Base-by-base conservation (phyloP, 441 rosid genomes). In the Biscutella auriculata region DNA sequence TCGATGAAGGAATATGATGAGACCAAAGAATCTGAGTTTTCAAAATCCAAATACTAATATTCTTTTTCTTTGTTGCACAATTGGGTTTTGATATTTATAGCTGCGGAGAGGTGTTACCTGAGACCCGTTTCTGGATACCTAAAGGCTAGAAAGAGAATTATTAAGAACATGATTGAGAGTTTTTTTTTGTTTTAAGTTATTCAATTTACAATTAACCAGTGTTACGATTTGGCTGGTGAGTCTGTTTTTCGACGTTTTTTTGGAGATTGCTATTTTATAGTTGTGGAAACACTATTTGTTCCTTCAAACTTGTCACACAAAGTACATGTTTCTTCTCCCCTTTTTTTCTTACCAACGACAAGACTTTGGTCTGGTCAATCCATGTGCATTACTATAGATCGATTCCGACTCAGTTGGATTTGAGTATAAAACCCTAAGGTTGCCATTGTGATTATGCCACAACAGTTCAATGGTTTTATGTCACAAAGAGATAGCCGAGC, bases 201-300 rank as follows among this genome's bases (percentile, higher is more conserved):
- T 19, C 23, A 42, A 19, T 42, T 26, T 33, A 48, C 51, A 54
- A 4, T 63, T 57, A 36, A 14, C 29, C n/a, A 10, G n/a, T n/a
- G 2, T 33, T 6, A 17, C 21, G 14, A 11, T 51, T 39, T 63
- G 3, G 49, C 40, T 14, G 11, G 17, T 15, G 48, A 45, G 34
- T 53, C 46, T 27, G 45, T 53, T 4, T 30, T 42, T 12, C 25
- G 58, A 58, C 56, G 2, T 16, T 23, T n/a, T 49, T 16, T 42
- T 42, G 64, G 70, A 57, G 40, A 50, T 57, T 49, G 53, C 7
- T 57, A 44, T 33, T 57, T 48, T 23, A 33, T 58, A 51, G 60
- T 35, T 14, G 60, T 51, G 35, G 54, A 52, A 51, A 59, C 48
- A 51, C 34, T 33, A 26, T 58, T 50, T 51, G 48, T 57, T 66